A percentile compares a stretch with the other conserved stretches of the same genome.
phyloP scores from a whole-genome alignment of 1,139 yeast species.

The Debaryomycetaceae sp. region DNA sequence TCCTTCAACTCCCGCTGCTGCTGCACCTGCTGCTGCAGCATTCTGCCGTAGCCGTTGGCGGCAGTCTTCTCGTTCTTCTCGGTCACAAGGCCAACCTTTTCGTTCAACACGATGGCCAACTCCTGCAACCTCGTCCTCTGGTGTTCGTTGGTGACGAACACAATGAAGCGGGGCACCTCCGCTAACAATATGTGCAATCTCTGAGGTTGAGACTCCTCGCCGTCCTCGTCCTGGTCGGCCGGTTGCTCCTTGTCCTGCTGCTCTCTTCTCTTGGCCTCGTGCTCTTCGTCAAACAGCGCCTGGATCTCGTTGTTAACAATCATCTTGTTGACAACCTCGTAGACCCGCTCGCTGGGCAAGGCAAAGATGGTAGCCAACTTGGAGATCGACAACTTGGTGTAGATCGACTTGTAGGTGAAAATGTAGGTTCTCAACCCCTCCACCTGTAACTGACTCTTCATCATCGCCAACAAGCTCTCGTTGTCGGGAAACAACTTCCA shows the following conservation, averaged over 20 bases:
- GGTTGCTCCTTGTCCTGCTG: conserved; percentile 1
- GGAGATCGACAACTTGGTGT: conserved; percentile 67
- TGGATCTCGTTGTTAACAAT: conserved; percentile 71
- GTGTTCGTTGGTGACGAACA: conserved; percentile 65
- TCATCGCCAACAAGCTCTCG: conserved; percentile 61
- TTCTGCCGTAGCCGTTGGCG: conserved; percentile 62
- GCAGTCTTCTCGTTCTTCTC: conserved; percentile 86
- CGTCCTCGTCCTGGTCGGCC: conserved; percentile 11
- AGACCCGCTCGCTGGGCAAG: conserved; percentile 51
- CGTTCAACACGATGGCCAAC: conserved; percentile 82
- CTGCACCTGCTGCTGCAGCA: conserved; percentile 32
- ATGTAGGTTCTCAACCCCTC: conserved; percentile 90
- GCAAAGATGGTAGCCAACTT: conserved; percentile 67
- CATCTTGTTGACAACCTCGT: conserved; percentile 67
- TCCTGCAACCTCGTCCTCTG: conserved; percentile 86
- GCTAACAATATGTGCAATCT: not conserved
- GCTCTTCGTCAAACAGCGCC: conserved; percentile 38
- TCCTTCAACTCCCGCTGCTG: conserved; percentile 30
- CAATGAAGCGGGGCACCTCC: conserved; percentile 38
- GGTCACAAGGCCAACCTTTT: conserved; percentile 73
- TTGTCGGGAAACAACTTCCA: conserved; percentile 83
- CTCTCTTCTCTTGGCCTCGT: conserved; percentile 31
- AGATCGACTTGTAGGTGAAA: conserved; percentile 76
- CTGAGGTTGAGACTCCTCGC: conserved; percentile 17
- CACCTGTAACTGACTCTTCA: conserved; percentile 73